Evolutionary conservation across 306 rosid species (phyloP).

Genomic region (Rosa rugosa): DNA sequence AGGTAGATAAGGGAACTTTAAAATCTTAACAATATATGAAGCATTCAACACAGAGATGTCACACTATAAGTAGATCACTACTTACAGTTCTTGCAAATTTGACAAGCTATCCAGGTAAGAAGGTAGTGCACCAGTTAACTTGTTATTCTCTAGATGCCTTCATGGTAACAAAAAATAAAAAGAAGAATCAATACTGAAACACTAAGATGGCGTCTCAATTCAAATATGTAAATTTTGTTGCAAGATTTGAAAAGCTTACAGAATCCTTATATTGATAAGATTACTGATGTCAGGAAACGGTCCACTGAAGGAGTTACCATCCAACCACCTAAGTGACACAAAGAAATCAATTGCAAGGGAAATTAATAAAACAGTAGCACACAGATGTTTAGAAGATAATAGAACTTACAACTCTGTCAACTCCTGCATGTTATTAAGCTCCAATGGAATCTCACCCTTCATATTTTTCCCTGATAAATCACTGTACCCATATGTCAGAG

Average conservation of each 20-base stretch:
- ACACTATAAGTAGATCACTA: conserved; percentile 12
- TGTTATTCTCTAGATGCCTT: conserved; percentile 96
- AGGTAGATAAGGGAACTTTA: conserved; percentile 9
- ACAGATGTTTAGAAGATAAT: conserved; percentile 10
- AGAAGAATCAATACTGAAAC: not conserved
- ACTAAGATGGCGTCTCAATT: conserved; percentile 16
- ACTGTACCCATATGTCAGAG: conserved; percentile 41
- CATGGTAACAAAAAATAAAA: conserved; percentile 25
- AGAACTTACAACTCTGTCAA: conserved; percentile 77
- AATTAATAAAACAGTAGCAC: not conserved
- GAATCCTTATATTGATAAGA: conserved; percentile 76
- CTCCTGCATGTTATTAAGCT: conserved; percentile 67
- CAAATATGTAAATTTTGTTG: conserved; percentile 22
- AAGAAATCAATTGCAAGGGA: not conserved
- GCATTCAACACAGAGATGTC: conserved; percentile 6
- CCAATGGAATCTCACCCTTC: conserved; percentile 68
- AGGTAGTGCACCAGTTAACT: conserved; percentile 70
- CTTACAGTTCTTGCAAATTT: conserved; percentile 83
- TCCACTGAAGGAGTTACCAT: conserved; percentile 70
- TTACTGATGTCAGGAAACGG: conserved; percentile 80
- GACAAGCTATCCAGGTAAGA: conserved; percentile 78
- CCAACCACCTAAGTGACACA: conserved; percentile 68
- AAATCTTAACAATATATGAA: conserved; percentile 5
- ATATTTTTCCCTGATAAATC: conserved; percentile 60
- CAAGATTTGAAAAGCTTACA: conserved; percentile 57